Evolutionary conservation across 2,329 filamentous ascomycete genomes (phyloP).

Genomic region (Pyrenophora graminea): DNA sequence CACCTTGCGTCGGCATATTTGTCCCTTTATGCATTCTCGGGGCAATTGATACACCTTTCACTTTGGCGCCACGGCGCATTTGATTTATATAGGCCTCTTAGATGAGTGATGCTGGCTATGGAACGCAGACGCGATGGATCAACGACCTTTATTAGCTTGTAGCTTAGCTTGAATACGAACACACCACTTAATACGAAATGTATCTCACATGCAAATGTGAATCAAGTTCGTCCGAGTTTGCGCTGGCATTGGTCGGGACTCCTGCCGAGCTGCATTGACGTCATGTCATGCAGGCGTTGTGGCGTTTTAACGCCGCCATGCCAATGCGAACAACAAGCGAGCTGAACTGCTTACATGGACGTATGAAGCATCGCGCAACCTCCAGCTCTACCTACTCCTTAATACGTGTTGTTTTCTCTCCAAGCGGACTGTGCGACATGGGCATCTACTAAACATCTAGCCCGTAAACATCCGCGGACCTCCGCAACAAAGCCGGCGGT

Average conservation of each 20-base stretch:
- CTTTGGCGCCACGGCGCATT: slow-evolving; percentile 22
- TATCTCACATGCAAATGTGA: neutral
- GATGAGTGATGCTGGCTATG: slow-evolving; percentile 20
- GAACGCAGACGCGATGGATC: slow-evolving; percentile 13
- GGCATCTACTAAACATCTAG: slow-evolving; percentile 3
- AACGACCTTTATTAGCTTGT: slow-evolving; percentile 16
- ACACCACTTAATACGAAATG: neutral
- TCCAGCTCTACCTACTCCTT: neutral
- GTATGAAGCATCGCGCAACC: slow-evolving; percentile 3
- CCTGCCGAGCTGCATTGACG: slow-evolving; percentile 7
- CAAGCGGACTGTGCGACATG: neutral
- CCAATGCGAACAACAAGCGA: slow-evolving; percentile 3
- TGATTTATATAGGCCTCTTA: slow-evolving; percentile 7
- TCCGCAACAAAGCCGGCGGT: slow-evolving; percentile 14
- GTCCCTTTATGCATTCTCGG: slow-evolving; percentile 40
- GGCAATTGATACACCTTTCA: slow-evolving; percentile 36
- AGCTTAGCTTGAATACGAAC: slow-evolving; percentile 23
- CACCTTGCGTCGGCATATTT: slow-evolving; percentile 30
- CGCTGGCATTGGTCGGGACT: neutral
- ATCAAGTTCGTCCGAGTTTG: too few species aligned
- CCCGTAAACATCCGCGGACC: slow-evolving; percentile 20
- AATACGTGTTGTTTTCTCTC: neutral
- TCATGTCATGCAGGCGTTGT: neutral
- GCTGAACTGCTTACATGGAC: slow-evolving; percentile 2
- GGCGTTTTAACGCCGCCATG: neutral